Evolutionary conservation across 352 stramenopile genomes (phyloP).

Genomic region (Phytophthora crassamura): DNA sequence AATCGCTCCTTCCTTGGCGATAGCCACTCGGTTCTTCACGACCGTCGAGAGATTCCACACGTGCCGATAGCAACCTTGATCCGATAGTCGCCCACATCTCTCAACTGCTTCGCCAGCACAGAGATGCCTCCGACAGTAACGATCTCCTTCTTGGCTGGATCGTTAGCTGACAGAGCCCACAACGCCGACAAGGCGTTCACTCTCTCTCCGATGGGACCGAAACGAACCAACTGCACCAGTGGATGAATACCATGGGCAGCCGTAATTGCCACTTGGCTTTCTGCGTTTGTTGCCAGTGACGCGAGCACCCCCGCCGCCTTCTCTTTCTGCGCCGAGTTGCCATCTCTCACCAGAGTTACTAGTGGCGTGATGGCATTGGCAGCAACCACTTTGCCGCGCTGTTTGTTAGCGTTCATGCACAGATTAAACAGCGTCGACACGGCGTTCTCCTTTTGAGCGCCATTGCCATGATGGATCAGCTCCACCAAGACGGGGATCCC

Average conservation of each 20-base stretch:
- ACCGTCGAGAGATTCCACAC: conserved; percentile 22
- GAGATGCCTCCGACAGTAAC: conserved; percentile 7
- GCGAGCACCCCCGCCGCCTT: conserved; percentile 12
- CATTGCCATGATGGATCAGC: not conserved
- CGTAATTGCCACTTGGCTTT: conserved; percentile 9
- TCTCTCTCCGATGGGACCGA: not conserved
- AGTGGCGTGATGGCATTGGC: not conserved
- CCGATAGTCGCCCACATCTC: not conserved
- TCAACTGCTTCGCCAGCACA: conserved; percentile 5
- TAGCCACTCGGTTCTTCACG: conserved; percentile 8
- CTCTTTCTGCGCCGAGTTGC: not conserved
- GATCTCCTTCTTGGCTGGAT: conserved; percentile 1
- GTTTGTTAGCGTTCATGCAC: conserved; percentile 4
- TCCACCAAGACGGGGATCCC: not conserved
- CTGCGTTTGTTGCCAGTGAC: conserved; percentile 12
- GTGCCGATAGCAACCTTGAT: conserved; percentile 11
- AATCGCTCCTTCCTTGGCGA: conserved; percentile 11
- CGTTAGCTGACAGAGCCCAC: conserved; percentile 8
- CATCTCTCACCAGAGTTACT: not conserved
- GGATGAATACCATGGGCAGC: not conserved
- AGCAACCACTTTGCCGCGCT: not conserved
- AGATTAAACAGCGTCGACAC: not conserved
- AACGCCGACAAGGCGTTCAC: conserved; percentile 15
- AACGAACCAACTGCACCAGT: conserved; percentile 11
- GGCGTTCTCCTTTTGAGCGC: not conserved